Evolutionary conservation across 257 asterid genomes (phyloP).

Genomic region (Apocynum venetum): DNA sequence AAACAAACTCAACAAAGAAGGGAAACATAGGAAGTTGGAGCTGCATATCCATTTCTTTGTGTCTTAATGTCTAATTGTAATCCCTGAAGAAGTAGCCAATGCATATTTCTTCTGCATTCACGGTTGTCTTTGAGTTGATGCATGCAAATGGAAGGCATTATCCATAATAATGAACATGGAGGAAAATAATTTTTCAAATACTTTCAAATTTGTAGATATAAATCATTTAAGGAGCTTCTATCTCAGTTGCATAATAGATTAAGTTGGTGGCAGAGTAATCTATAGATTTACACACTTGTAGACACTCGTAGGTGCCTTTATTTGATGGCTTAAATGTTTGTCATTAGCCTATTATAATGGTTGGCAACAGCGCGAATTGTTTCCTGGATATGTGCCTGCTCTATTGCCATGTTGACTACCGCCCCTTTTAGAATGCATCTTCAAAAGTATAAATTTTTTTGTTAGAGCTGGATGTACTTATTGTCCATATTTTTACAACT

Average conservation of each 20-base stretch:
- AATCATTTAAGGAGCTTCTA: background rate
- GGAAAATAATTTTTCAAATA: background rate
- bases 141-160: background rate
- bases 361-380: background rate
- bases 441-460: background rate
- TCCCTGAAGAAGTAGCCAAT: background rate
- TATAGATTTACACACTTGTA: background rate
- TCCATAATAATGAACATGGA: background rate
- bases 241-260: background rate
- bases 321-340: background rate
- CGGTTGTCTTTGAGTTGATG: background rate
- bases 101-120: background rate
- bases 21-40: background rate
- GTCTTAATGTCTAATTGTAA: background rate
- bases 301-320: background rate
- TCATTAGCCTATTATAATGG: background rate
- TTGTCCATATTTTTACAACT: background rate
- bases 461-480: background rate
- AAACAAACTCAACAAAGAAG: background rate
- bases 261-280: background rate
- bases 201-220: background rate
- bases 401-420: background rate
- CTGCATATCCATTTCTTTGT: background rate
- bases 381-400: background rate
- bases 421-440: background rate